Evolutionary conservation across 2,329 filamentous ascomycete genomes (phyloP).

Genomic region (Colletotrichum navitas): DNA sequence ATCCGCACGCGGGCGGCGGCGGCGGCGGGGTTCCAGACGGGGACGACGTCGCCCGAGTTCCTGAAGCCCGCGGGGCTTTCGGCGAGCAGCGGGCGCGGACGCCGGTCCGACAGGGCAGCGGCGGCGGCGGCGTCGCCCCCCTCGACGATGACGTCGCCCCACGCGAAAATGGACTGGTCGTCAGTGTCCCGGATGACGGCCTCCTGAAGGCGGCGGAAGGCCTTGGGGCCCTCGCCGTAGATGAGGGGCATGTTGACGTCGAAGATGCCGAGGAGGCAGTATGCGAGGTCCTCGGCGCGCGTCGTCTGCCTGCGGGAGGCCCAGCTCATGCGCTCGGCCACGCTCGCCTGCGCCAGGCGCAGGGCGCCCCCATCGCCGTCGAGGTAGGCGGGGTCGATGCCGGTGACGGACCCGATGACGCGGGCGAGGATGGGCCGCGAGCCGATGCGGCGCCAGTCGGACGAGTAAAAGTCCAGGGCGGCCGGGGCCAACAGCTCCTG

Average conservation of each 20-base stretch:
- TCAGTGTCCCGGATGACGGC: background rate
- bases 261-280: constrained; percentile 48
- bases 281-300: constrained; percentile 45
- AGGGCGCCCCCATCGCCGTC: background rate
- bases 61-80: background rate
- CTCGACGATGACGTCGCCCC: background rate
- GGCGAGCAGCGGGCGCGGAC: background rate
- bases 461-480: background rate
- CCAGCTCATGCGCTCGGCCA: constrained; percentile 48
- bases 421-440: background rate
- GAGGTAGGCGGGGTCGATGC: constrained; percentile 2
- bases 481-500: constrained; percentile 16
- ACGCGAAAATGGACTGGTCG: constrained; percentile 11
- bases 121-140: background rate
- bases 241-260: constrained; percentile 46
- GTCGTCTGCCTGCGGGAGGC: constrained; percentile 44
- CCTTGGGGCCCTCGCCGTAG: constrained; percentile 46
- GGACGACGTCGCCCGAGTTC: background rate
- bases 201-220: constrained; percentile 44
- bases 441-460: background rate
- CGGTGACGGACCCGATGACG: background rate
- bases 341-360: constrained; percentile 37
- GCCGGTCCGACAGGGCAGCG: background rate
- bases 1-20: background rate
- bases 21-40: background rate